Conservation (phyloP, 768 basidiomycete genomes). For the Ramaria sp. region DNA sequence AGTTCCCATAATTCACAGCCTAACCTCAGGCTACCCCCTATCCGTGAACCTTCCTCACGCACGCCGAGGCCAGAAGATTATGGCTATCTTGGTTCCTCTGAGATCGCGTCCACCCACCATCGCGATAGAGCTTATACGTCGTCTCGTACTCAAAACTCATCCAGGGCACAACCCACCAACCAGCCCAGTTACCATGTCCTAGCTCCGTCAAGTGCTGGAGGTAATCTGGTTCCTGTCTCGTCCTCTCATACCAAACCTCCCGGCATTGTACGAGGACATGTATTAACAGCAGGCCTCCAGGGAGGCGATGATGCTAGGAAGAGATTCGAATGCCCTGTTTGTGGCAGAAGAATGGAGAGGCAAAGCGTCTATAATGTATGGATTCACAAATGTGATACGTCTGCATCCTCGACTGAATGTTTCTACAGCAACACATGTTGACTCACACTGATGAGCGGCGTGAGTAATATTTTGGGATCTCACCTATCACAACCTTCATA, state of each 20-base stretch:
- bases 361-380: slow-evolving; percentile 10
- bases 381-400: background rate
- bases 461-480: background rate
- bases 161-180: background rate
- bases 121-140: background rate
- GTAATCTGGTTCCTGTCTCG: slow-evolving; percentile 3
- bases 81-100: background rate
- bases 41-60: background rate
- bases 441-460: slow-evolving; percentile 7
- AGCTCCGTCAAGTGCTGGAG: slow-evolving; percentile 1
- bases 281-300: background rate
- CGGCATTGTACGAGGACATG: slow-evolving; percentile 6
- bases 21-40: slow-evolving; percentile 2
- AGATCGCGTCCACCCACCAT: background rate
- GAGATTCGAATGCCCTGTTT: slow-evolving; percentile 6
- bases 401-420: background rate
- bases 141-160: background rate
- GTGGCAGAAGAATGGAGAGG: slow-evolving; percentile 5
- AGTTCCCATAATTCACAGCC: background rate
- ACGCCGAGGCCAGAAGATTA: background rate
- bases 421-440: slow-evolving; percentile 7
- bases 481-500: background rate
- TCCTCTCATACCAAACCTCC: slow-evolving; percentile 1
- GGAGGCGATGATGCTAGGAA: slow-evolving; percentile 1
- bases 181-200: slow-evolving; percentile 4